Percentiles rank a stretch among this genome's conserved stretches.
Conservation (phyloP, 1,139 yeast species). For the Suhomyces terraborum region DNA sequence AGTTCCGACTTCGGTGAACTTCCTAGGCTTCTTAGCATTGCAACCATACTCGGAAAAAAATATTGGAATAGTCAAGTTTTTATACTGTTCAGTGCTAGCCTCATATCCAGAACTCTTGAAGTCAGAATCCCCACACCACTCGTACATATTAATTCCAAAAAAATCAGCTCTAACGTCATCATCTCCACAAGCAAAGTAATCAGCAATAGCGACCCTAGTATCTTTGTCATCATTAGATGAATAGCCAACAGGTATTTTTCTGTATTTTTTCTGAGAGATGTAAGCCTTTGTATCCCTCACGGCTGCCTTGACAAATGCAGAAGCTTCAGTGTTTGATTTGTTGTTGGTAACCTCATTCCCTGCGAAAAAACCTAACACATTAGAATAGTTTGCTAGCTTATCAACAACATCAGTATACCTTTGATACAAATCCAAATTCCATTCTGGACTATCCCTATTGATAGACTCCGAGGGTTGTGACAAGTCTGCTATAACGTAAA, state of each 20-base stretch:
- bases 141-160: conserved; percentile 88
- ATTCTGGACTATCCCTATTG: conserved; percentile 74
- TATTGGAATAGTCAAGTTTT: conserved; percentile 71
- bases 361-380: conserved; percentile 85
- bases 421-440: conserved; percentile 64
- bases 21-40: conserved; percentile 63
- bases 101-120: conserved; percentile 74
- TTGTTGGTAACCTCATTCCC: conserved; percentile 84
- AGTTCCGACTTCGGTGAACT: conserved; percentile 65
- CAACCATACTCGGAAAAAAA: conserved; percentile 88
- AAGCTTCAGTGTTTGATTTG: conserved; percentile 52
- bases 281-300: conserved; percentile 89
- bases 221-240: conserved; percentile 84
- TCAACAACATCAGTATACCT: conserved; percentile 84
- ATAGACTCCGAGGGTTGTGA: conserved; percentile 78
- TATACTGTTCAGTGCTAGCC: conserved; percentile 57
- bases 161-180: conserved; percentile 73
- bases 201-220: conserved; percentile 74
- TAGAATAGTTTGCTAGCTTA: conserved; percentile 78
- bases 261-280: conserved; percentile 61
- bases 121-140: conserved; percentile 81
- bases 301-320: conserved; percentile 89
- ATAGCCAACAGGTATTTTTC: conserved; percentile 88
- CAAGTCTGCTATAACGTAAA: conserved; percentile 83
- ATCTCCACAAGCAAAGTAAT: conserved; percentile 76